Conservation (phyloP, 1,139 yeast genomes). For the Casaregolazyma suthepensis region DNA sequence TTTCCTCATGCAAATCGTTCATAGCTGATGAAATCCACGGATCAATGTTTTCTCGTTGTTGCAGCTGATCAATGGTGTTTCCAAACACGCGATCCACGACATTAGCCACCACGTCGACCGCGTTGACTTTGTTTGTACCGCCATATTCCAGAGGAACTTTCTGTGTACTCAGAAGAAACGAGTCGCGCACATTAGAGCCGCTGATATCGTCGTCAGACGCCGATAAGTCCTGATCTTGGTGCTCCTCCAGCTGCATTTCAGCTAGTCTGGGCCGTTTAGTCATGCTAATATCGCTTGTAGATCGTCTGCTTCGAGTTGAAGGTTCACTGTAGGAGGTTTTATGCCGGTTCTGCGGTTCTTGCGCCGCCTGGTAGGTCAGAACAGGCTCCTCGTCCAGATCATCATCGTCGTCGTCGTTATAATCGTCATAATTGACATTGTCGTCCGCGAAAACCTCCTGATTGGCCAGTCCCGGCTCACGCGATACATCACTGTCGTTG, state of each 20-base stretch:
- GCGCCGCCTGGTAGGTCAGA: background rate
- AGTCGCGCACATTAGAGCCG: background rate
- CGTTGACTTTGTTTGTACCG: conserved; percentile 22
- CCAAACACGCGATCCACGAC: conserved; percentile 17
- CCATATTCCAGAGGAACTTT: conserved; percentile 17
- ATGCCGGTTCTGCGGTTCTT: background rate
- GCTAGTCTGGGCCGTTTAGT: background rate
- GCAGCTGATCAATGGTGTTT: conserved; percentile 6
- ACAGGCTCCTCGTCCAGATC: conserved; percentile 7
- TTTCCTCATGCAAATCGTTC: conserved; percentile 15
- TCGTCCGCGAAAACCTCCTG: background rate
- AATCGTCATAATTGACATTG: conserved; percentile 1
- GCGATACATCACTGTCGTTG: background rate
- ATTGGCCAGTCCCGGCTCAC: background rate
- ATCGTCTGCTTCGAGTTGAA: background rate
- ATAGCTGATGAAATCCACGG: conserved; percentile 4
- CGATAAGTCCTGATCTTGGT: background rate
- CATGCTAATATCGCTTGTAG: background rate
- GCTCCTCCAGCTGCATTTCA: background rate
- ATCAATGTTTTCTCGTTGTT: conserved; percentile 6
- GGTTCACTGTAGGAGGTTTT: background rate
- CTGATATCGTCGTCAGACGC: background rate
- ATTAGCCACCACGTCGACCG: conserved; percentile 24
- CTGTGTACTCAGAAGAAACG: conserved; percentile 10
- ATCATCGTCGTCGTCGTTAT: conserved; percentile 1